Conservation (phyloP, 148 eudicot species). For the Diospyros lotus region DNA sequence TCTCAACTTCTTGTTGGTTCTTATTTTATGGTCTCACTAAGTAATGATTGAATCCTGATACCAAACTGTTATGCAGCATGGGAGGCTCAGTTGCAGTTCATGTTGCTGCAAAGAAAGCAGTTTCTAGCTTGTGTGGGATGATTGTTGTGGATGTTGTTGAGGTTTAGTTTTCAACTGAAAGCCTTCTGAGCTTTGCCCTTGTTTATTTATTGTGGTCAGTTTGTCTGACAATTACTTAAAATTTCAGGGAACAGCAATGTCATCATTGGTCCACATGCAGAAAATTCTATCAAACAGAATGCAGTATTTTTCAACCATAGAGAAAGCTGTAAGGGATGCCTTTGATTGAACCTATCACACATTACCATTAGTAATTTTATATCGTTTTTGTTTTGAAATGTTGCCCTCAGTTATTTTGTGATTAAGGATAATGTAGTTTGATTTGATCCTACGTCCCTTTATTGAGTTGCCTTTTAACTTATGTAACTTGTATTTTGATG, state of each 20-base stretch:
- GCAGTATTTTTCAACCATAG: constrained; percentile 67
- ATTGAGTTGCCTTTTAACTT: not conserved
- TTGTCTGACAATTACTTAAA: constrained; percentile 1
- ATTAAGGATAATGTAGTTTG: not conserved
- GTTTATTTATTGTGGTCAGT: not conserved
- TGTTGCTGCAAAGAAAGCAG: constrained; percentile 76
- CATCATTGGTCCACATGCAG: constrained; percentile 89
- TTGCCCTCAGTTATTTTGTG: not conserved
- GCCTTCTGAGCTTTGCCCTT: not conserved
- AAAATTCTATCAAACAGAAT: constrained; percentile 70
- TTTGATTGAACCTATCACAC: not conserved
- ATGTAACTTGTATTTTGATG: not conserved
- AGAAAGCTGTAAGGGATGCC: constrained; percentile 70
- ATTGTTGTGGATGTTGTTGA: constrained; percentile 97
- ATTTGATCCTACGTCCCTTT: not conserved
- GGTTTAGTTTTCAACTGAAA: constrained; percentile 35
- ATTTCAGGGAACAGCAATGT: constrained; percentile 93
- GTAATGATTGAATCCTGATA: not conserved
- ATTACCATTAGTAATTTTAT: not conserved
- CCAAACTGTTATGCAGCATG: constrained; percentile 54
- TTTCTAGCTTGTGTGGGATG: constrained; percentile 74
- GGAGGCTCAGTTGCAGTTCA: constrained; percentile 94
- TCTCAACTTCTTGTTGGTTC: not conserved
- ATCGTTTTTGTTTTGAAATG: too few species aligned
- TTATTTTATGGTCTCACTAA: constrained; percentile 5